phyloP scores from a whole-genome alignment of 2,329 filamentous ascomycete genomes.

The Neofusicoccum ribis region DNA sequence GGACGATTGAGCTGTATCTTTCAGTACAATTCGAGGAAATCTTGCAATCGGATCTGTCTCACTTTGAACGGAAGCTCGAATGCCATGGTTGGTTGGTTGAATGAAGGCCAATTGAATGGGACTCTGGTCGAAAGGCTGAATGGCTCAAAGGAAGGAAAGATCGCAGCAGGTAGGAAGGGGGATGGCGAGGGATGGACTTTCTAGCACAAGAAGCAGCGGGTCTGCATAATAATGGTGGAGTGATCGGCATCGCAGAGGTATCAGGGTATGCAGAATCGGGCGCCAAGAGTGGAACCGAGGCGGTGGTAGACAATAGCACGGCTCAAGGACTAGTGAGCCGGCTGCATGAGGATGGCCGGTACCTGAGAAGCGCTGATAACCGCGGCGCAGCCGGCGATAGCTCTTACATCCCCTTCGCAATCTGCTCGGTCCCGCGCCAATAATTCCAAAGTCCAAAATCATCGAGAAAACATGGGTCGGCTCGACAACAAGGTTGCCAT shows the following conservation, averaged over 20 bases:
- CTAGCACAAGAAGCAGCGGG: background rate
- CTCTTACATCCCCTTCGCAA: background rate
- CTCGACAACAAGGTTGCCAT: constrained; percentile 58
- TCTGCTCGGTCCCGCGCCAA: background rate
- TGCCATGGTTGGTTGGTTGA: background rate
- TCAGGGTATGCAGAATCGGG: background rate
- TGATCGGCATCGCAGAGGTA: background rate
- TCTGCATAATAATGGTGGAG: constrained; percentile 9
- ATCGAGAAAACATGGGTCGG: constrained; percentile 33
- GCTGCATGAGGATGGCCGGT: background rate
- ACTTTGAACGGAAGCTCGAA: constrained; percentile 46
- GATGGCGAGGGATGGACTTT: too few relatives aligned
- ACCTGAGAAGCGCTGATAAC: constrained; percentile 11
- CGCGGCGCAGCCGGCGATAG: background rate
- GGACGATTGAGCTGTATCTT: constrained; percentile 52
- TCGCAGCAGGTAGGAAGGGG: too few relatives aligned
- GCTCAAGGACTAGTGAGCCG: constrained; percentile 9
- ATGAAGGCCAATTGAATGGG: background rate
- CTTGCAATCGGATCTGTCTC: background rate
- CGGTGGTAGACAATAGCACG: background rate
- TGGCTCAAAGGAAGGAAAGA: too few relatives aligned
- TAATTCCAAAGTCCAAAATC: constrained; percentile 1
- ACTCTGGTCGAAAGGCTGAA: too few relatives aligned
- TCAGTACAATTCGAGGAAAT: constrained; percentile 1
- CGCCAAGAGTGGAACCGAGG: constrained; percentile 10